Evolutionary conservation across 192 early-diverging fungal species (phyloP), one percentile per base, ranked within the genome.

Genomic region (Coemansia sp.): DNA sequence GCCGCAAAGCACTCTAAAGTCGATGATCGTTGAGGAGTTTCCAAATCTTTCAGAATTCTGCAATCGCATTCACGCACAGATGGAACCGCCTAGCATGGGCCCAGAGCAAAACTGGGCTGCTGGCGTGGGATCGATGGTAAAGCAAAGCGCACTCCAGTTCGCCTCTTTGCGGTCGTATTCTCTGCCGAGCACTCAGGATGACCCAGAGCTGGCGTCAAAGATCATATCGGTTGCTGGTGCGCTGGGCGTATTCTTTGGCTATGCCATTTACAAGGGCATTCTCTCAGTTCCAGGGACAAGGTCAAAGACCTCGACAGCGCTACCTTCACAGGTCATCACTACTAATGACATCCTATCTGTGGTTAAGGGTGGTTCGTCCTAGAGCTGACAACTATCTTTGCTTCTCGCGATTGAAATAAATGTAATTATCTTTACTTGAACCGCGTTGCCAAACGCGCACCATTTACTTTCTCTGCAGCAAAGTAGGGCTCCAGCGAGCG

Each of bases 1-100:
- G 36, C 88, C 91, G 11, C 83, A 85, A 41, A 68, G 70, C 62
- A 74, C 79, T 20, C 70, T 85, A 31, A 74, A 74, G 29, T 41
- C 47, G 18, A 64, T 71, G 11, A 43, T 81, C 16, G 22, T 24
- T 2, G 46, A 52, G 29, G 63, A 64, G n/a, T 80, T 77, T 29
- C 69, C 75, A 16, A 85, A 77, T 16, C 57, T 85, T 33, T 64
- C 51, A 12, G 61, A 49, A 2, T 66, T 75, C 31, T 85, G 83
- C 70, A 46, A 80, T 20, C 59, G 83, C 20, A 72, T 85, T 29
- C 77, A 76, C 29, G 62, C 54, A 11, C 71, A 61, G 65, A 74
- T 84, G 16, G 40, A 44, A 9, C 33, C 42, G 27, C 82, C 82
- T 12, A 52, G 42, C 4, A 52, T 66, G 40, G 68, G 61, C 11